Base-by-base conservation (phyloP, 495 filamentous ascomycete genomes). In the Xylaria scruposa region DNA sequence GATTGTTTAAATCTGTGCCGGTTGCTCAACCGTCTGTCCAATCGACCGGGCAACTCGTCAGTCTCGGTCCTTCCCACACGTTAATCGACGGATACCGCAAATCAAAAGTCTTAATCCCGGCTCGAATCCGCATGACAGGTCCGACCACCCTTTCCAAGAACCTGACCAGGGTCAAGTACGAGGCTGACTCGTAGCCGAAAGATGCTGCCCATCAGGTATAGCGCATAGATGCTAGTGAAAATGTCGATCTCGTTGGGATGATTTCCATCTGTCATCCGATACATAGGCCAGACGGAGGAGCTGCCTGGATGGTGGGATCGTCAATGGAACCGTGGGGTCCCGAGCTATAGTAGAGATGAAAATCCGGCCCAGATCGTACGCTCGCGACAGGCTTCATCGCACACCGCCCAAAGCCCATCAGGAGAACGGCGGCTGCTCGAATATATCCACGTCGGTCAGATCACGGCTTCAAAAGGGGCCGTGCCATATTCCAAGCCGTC, bases 1-100 rank as follows among this genome's bases (percentile, higher is more conserved):
- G 72, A 47, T 75, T 70, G 70, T 76, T 75, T 71, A 75, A 75
- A 74, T 72, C 73, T 73, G 15, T 64, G 72, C 75, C 75, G 76
- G 73, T 74, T 77, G 76, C 72, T 69, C 61, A 69, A 54, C 51
- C 29, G 21, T 53, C 51, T 64, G 58, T 67, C 77, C 75, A 79
- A 79, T 79, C 67, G 73, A 65, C 70, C 68, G 21, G 21, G 17
- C 46, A 47, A 29, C 26, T 67, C 33, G 46, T 60, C 51, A 71
- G 38, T 71, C 24, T 71, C 61, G 49, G 26, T 21, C 36, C 69
- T 31, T 46, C 70, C 49, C 51, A 64, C 49, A 49, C 49, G 49
- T 70, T 40, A 49, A 49, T 68, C 62, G 17, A 46, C 64, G 53
- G 67, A 58, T 58, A 72, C 53, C 66, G 58, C 68, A 60, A 58